Evolutionary conservation across 2,329 filamentous ascomycete species (phyloP), one percentile per base, ranked within the genome.

Genomic region (Triangularia setosa): DNA sequence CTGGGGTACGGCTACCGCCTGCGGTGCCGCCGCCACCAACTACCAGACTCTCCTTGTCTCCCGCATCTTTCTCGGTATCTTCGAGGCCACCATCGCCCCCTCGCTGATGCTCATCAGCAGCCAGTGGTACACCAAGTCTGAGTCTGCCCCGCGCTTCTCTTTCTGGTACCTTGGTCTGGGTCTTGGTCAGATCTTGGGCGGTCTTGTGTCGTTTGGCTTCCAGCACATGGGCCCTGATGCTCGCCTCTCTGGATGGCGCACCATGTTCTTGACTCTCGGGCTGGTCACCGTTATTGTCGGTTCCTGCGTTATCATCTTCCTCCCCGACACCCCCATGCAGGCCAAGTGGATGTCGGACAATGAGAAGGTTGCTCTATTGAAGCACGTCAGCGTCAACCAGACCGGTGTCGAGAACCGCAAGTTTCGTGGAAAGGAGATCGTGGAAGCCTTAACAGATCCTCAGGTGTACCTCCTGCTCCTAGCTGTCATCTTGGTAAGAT

Each of bases 141-240:
- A 88, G 72, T 83, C 84, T 70, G 82, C 84, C 3, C 82, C 84
- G 7, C 80, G 86, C 8, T 86, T 87, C 72, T 83, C 81, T 18
- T 79, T 87, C 70, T 88, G 85, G 86, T 88, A 87, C 71, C 78
- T 81, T 33, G 85, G 85, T 8, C 77, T 88, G 12, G 86, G 86
- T 1, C 74, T 85, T 2, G 84, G 84, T 5, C 85, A 88, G 74
- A 84, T 81, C 24, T 53, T 80, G 25, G 79, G 79, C 2, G 80
- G 79, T 2, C 64, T 79, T 25, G 73, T 83, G 23, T 81, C 79
- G 5, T 87, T 81, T 67, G 84, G 76, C 52, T 87, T 86, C 72
- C 84, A 87, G 71, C 74, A 79, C 69, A 78, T 84, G n/a, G 66
- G 74, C 2, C 62, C 57, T 3, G 65, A 71, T 52, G 70, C 73